Conservation (phyloP, 345 rosid genomes). For the Eucalyptus grandis region DNA sequence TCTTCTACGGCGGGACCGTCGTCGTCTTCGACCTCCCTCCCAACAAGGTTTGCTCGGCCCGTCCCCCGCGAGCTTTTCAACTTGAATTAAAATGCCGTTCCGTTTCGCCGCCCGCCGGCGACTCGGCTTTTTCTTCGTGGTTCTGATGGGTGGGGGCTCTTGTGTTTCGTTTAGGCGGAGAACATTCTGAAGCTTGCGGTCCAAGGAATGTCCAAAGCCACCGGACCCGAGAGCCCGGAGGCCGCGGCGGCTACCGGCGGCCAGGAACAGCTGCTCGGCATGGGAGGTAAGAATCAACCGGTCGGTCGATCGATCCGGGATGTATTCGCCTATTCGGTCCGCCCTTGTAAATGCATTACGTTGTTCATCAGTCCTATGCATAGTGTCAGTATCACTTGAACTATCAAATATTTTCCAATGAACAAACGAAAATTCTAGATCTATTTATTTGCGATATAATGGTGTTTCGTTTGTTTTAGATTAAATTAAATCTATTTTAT, state of each 20-base stretch:
- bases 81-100: background rate
- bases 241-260: background rate
- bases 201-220: conserved; percentile 18
- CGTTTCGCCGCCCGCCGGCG: background rate
- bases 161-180: background rate
- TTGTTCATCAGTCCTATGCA: background rate
- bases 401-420: background rate
- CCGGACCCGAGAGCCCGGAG: conserved; percentile 6
- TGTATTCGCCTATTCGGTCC: background rate
- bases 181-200: background rate
- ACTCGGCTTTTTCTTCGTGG: background rate
- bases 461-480: background rate
- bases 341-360: background rate
- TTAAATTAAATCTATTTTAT: background rate
- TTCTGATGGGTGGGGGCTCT: background rate
- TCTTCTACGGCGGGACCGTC: conserved; percentile 85
- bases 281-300: conserved; percentile 27
- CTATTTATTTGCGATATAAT: background rate
- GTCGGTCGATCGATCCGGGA: background rate
- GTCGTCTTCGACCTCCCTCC: conserved; percentile 48
- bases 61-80: background rate
- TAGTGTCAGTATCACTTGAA: background rate
- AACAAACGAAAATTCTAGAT: background rate
- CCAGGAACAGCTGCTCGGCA: conserved; percentile 30
- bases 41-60: conserved; percentile 23